phyloP scores from a whole-genome alignment of 225 moss, liverwort and hornwort genomes.

The Bryoerythrophyllum caledonicum region DNA sequence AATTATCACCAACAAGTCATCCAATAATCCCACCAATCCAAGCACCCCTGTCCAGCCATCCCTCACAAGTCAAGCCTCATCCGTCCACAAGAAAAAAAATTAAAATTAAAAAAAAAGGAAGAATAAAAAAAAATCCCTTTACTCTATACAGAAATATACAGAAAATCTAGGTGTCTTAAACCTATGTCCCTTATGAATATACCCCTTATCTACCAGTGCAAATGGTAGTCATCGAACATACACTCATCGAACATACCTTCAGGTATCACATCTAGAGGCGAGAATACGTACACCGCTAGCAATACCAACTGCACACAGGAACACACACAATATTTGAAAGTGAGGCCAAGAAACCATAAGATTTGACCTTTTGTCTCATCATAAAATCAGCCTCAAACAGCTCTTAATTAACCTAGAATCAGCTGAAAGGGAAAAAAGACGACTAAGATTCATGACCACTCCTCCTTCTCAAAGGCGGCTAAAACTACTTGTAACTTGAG shows the following conservation, averaged over 20 bases:
- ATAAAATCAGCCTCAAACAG: too few relatives aligned
- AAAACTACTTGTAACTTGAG: too few relatives aligned
- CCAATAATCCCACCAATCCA: conserved; percentile 81
- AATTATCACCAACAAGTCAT: conserved; percentile 80
- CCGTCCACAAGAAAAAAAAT: not conserved
- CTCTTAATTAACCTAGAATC: too few relatives aligned
- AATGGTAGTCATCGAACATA: conserved; percentile 19
- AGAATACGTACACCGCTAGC: conserved; percentile 69
- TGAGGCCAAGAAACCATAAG: too few relatives aligned
- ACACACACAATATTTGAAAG: conserved; percentile 1
- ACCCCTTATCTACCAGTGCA: conserved; percentile 15
- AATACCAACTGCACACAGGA: conserved; percentile 55
- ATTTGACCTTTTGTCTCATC: too few relatives aligned
- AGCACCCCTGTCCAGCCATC: conserved; percentile 76
- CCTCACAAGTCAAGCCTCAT: conserved; percentile 17
- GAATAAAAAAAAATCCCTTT: not conserved
- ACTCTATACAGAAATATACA: conserved; percentile 8
- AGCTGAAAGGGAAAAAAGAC: too few relatives aligned
- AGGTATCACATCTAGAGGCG: conserved; percentile 77
- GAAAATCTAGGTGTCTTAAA: not conserved
- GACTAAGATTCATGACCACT: too few relatives aligned
- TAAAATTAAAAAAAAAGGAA: not conserved
- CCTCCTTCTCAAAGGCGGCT: too few relatives aligned
- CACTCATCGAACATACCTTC: conserved; percentile 60
- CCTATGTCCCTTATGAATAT: not conserved